Evolutionary conservation across 2,329 filamentous ascomycete genomes (phyloP), one percentile per base, ranked within the genome.

Genomic region (Sordariomycetes sp.): DNA sequence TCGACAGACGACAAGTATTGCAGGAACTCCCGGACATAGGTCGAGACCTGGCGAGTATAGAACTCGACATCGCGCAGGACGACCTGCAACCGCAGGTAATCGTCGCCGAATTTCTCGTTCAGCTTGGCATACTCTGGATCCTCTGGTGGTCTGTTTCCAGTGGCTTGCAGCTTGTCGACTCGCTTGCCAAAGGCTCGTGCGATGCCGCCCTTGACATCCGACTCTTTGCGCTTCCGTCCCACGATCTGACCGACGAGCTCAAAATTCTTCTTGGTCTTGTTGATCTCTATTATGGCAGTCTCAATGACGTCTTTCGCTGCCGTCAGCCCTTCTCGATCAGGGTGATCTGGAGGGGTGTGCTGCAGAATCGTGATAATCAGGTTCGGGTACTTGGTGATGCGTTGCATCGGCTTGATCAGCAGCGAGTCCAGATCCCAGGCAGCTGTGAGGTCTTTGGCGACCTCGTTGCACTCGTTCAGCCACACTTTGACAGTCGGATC

Each of bases 401-500:
- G 78, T 59, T 98, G 92, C 55, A 94, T 88, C 2, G 92, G 92
- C 58, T 98, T 98, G 51, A 98, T 90, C 15, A 98, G 72, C n/a
- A 98, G 68, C 1, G 92, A 94, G 55, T 95, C 88, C 40, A 98
- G 60, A 55, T 94, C 85, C 92, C 92, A 98, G 1, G 92, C 90
- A 18, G 80, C 78, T 0, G 92, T 98, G 42, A 98, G 71, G 53
- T 95, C 92, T 46, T 86, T 84, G 10, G 90, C 88, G 49, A 90
- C 88, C 46, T 86, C 79, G 49, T 92, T 87, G 58, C 92, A 98
- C 57, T 95, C 90, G 38, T 82, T 82, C 32, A 96, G 68, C 92
- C 92, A 98, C 33, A 94, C 82, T 68, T 62, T 79, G 53, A 68
- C 82, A 44, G 74, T 71, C 9, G 69, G 61, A 43, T 80, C 75